A percentile compares a stretch with the other conserved stretches of the same genome.
Conservation (phyloP, 495 filamentous ascomycete species). For the Aspergillus asperescens region DNA sequence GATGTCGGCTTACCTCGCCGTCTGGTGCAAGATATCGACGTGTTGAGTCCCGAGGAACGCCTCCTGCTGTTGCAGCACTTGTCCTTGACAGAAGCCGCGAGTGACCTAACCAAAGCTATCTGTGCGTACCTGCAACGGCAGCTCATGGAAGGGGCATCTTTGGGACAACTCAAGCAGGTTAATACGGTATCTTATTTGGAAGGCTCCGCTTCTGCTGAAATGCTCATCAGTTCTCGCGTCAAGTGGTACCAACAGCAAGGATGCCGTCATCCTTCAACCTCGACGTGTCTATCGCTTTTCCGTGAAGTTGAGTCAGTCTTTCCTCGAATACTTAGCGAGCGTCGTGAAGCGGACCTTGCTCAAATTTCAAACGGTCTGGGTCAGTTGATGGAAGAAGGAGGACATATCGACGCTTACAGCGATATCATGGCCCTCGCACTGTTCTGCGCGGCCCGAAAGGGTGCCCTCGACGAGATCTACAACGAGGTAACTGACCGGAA, state of each 20-base stretch:
- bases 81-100: conserved; percentile 32
- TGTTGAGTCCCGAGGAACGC: conserved; percentile 48
- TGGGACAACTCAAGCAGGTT: conserved; percentile 44
- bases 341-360: conserved; percentile 38
- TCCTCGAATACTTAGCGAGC: conserved; percentile 34
- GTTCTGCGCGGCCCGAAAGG: conserved; percentile 52
- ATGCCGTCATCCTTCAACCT: conserved; percentile 36
- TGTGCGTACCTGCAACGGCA: conserved; percentile 42
- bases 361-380: conserved; percentile 35
- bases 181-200: conserved; percentile 49
- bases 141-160: conserved; percentile 46
- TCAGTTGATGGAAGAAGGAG: conserved; percentile 30
- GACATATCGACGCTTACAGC: conserved; percentile 40
- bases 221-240: conserved; percentile 43
- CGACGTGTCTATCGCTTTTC: conserved; percentile 42
- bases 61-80: conserved; percentile 49
- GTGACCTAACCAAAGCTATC: conserved; percentile 28
- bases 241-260: conserved; percentile 48
- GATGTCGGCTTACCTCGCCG: conserved; percentile 39
- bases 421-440: conserved; percentile 51
- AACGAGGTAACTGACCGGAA: conserved; percentile 56
- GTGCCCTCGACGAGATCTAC: conserved; percentile 56
- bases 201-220: conserved; percentile 35
- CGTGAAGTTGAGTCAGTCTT: conserved; percentile 40
- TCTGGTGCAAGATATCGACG: conserved; percentile 47